Evolutionary conservation across 345 rosid genomes (phyloP).

Genomic region (Rhizophora apiculata): DNA sequence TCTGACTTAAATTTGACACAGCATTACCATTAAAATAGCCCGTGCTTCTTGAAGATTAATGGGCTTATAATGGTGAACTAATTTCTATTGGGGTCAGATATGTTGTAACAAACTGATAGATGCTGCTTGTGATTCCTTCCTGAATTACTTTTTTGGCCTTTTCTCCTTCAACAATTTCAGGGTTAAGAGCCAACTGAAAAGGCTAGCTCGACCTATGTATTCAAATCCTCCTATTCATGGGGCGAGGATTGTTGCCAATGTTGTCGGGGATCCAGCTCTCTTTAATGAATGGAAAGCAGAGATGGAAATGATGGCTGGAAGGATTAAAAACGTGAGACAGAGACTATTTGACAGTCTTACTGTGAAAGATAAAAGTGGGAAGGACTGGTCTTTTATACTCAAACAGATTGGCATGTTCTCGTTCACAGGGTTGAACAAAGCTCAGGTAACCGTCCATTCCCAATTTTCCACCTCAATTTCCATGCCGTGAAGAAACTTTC

Average conservation of each 20-base stretch:
- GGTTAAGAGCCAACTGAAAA: conserved; percentile 96
- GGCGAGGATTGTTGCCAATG: conserved; percentile 85
- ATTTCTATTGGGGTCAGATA: not conserved
- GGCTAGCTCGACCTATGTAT: conserved; percentile 96
- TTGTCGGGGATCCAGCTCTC: conserved; percentile 79
- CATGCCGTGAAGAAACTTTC: too few species aligned
- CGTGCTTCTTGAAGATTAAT: not conserved
- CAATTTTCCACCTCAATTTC: not conserved
- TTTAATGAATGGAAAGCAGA: conserved; percentile 88
- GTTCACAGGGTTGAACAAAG: conserved; percentile 83
- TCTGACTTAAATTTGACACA: not conserved
- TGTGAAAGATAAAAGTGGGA: conserved; percentile 78
- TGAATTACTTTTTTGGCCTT: not conserved
- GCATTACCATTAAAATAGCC: not conserved
- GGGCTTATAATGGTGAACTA: not conserved
- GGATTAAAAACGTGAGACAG: conserved; percentile 85
- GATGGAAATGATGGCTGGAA: conserved; percentile 99
- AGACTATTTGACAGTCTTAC: conserved; percentile 65
- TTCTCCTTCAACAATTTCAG: conserved; percentile 35
- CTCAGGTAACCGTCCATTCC: conserved; percentile 54
- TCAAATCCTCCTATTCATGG: conserved; percentile 97
- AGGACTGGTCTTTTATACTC: conserved; percentile 92
- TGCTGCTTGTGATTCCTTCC: not conserved
- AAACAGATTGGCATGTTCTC: conserved; percentile 99
- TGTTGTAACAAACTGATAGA: not conserved